Evolutionary conservation across 306 rosid genomes (phyloP).

Genomic region (Comarum palustre): DNA sequence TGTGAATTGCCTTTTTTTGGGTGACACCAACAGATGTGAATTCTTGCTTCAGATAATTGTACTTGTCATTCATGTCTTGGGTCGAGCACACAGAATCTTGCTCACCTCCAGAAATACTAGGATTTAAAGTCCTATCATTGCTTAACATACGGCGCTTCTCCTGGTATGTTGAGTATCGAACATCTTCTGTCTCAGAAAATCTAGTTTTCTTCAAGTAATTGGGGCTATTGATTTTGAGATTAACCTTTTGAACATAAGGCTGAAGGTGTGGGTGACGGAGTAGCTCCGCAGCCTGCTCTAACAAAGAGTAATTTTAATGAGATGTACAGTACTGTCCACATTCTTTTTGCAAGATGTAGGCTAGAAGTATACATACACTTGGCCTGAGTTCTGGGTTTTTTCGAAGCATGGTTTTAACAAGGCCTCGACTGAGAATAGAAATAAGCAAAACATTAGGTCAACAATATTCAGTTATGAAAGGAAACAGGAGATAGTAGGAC

Average conservation of each 20-base stretch:
- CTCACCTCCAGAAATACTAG: constrained; percentile 75
- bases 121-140: constrained; percentile 75
- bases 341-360: constrained; percentile 7
- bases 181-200: constrained; percentile 55
- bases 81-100: constrained; percentile 68
- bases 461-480: constrained; percentile 6
- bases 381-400: constrained; percentile 97
- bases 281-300: constrained; percentile 81
- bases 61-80: constrained; percentile 60
- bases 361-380: constrained; percentile 63
- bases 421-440: constrained; percentile 74
- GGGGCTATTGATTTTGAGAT: constrained; percentile 75
- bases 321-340: constrained; percentile 21
- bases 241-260: constrained; percentile 70
- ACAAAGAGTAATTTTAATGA: constrained; percentile 32
- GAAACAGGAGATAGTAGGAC: background rate
- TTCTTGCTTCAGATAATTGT: constrained; percentile 45
- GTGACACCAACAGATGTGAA: constrained; percentile 40
- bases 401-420: constrained; percentile 96
- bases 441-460: constrained; percentile 30
- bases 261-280: constrained; percentile 82
- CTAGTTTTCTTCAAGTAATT: constrained; percentile 65
- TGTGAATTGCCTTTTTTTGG: constrained; percentile 41
- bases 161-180: constrained; percentile 36
- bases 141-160: constrained; percentile 53